Evolutionary conservation across 2,329 filamentous ascomycete species (phyloP), one percentile per base, ranked within the genome.

Genomic region (Sclerotiophoma versabilis): DNA sequence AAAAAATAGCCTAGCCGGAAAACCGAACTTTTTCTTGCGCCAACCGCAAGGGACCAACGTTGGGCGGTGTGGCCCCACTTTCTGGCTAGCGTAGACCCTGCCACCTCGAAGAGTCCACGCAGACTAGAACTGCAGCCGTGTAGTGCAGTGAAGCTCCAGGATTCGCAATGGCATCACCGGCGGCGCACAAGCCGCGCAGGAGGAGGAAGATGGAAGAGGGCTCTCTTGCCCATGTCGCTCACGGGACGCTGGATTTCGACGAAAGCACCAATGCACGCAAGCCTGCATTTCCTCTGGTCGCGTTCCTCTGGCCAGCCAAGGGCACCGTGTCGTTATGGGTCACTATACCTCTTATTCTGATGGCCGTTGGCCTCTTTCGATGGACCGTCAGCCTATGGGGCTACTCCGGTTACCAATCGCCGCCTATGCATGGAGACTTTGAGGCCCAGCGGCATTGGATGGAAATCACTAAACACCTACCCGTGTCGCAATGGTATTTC

Each of bases 361-460:
- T 98, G 89, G 85, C 83, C 1, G 91, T 86, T n/a, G 93, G 92
- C 17, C 83, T 99, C 39, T 97, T 98, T 73, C 84, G 95, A 66
- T 98, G 95, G 95, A 89, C 91, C 26, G 90, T 92, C 41, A 90
- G 92, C 23, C 81, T 98, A 36, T 98, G 95, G 91, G 92, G 91
- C 53, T 97, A 98, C 75, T 99, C 95, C 66, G 95, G 93, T 50
- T 90, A 88, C 69, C 81, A 88, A 54, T 86, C 85, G 56, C 93
- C 93, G 29, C 95, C 95, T 5, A 92, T 97, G 87, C 90, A 93
- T 71, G 95, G 95, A 62, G 95, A 99, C 76, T 99, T 96, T 77
- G 95, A 99, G 79, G 95, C 96, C 3, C 95, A 99, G 75, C 82
- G 95, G 66, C 95, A 99, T 76, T 99, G 95, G 95, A 96, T 99